Evolutionary conservation across 345 rosid genomes (phyloP).

Genomic region (Punica granatum): DNA sequence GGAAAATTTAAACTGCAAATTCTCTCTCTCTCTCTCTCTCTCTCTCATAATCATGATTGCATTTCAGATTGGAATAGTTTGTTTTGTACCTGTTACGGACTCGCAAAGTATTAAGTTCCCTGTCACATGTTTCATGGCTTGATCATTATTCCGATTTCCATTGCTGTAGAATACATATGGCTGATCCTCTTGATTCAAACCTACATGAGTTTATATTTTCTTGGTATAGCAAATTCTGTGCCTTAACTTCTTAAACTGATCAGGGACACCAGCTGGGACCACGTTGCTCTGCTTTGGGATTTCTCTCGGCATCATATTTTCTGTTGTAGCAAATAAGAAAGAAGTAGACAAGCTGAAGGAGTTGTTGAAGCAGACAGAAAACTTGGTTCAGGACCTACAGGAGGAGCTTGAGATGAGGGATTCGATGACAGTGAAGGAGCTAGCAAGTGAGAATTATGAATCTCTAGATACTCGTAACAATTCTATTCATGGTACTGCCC

Average conservation of each 20-base stretch:
- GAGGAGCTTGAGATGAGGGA: slow-evolving; percentile 73
- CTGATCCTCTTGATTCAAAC: background rate
- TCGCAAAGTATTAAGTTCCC: background rate
- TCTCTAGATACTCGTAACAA: slow-evolving; percentile 22
- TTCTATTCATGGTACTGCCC: slow-evolving; percentile 19
- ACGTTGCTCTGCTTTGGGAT: slow-evolving; percentile 58
- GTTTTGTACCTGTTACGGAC: background rate
- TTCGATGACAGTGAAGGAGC: slow-evolving; percentile 49
- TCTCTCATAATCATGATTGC: no score
- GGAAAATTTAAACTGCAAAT: background rate
- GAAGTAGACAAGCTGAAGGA: slow-evolving; percentile 41
- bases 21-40: background rate
- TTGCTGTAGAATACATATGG: background rate
- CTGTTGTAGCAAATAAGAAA: slow-evolving; percentile 35
- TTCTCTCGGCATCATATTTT: slow-evolving; percentile 57
- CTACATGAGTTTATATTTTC: background rate
- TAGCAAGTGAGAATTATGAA: slow-evolving; percentile 36
- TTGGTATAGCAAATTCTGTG: background rate
- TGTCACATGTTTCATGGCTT: background rate
- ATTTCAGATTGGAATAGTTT: background rate
- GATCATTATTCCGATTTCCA: background rate
- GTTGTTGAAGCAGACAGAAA: slow-evolving; percentile 48
- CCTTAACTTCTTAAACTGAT: slow-evolving; percentile 1
- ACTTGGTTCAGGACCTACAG: slow-evolving; percentile 68
- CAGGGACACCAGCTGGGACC: slow-evolving; percentile 42